phyloP scores from a whole-genome alignment of 495 filamentous ascomycete genomes.

The Daldinia bambusicola region DNA sequence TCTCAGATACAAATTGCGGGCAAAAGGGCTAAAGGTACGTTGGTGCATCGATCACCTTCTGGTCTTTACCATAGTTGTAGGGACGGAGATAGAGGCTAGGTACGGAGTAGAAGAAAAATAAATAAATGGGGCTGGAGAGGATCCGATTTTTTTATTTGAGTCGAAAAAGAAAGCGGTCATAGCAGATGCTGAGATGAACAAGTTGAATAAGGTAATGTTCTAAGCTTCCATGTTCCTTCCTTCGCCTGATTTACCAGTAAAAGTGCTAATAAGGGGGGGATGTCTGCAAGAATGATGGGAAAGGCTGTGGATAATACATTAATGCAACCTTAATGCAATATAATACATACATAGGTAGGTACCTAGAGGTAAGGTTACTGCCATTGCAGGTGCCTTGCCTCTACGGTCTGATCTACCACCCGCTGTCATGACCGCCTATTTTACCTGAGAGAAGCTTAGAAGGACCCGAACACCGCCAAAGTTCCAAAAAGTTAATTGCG shows the following conservation, averaged over 20 bases:
- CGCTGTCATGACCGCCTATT: too few relatives aligned
- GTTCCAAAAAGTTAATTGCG: slow-evolving; percentile 1
- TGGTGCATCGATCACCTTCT: background rate
- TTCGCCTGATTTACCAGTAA: slow-evolving; percentile 22
- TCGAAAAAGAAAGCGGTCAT: slow-evolving; percentile 1
- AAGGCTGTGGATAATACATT: too few relatives aligned
- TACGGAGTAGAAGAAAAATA: background rate
- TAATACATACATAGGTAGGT: background rate
- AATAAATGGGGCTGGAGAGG: background rate
- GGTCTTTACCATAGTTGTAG: background rate
- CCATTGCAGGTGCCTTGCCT: background rate
- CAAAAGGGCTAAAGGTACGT: background rate
- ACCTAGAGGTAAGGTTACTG: background rate
- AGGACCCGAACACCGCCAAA: too few relatives aligned
- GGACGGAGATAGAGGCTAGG: slow-evolving; percentile 1
- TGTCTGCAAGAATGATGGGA: slow-evolving; percentile 4
- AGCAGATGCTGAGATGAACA: slow-evolving; percentile 1
- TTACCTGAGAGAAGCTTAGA: background rate
- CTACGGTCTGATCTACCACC: too few relatives aligned
- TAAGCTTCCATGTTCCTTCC: slow-evolving; percentile 20
- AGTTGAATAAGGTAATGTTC: background rate
- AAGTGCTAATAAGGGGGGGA: slow-evolving; percentile 6
- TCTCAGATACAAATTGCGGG: slow-evolving; percentile 36
- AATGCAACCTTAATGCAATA: too few relatives aligned
- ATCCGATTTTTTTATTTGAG: slow-evolving; percentile 6